A percentile compares a stretch with the other conserved stretches of the same genome.
Evolutionary conservation across 805 yeast species (phyloP).

Genomic region (Debaryomyces hansenii): DNA sequence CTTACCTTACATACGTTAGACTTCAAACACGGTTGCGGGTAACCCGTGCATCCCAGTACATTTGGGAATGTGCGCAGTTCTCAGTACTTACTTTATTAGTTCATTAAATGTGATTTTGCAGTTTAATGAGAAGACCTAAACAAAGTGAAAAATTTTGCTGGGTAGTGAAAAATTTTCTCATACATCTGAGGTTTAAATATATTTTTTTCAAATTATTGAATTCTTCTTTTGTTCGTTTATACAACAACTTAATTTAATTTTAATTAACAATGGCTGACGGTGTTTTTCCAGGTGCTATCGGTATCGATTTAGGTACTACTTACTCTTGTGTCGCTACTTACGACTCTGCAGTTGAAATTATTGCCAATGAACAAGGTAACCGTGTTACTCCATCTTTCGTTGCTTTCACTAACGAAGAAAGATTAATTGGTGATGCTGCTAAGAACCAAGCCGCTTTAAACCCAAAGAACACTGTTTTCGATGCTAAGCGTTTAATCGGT

Average conservation of each 20-base stretch:
- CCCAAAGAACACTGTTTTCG: slow-evolving; percentile 51
- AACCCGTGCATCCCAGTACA: slow-evolving; percentile 3
- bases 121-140: slow-evolving; percentile 1
- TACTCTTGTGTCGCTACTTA: slow-evolving; percentile 53
- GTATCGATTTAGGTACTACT: slow-evolving; percentile 54
- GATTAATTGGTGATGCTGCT: slow-evolving; percentile 54
- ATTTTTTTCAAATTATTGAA: slow-evolving; percentile 2
- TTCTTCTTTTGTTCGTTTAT: slow-evolving; percentile 6
- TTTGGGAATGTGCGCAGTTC: slow-evolving; percentile 5
- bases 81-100: slow-evolving; percentile 2
- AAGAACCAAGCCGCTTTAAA: slow-evolving; percentile 52
- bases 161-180: slow-evolving; percentile 10
- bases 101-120: not conserved
- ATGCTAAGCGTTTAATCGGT: slow-evolving; percentile 56
- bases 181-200: not conserved
- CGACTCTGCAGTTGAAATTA: slow-evolving; percentile 50
- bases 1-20: not conserved
- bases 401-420: slow-evolving; percentile 49
- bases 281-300: slow-evolving; percentile 91
- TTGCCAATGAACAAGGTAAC: slow-evolving; percentile 54
- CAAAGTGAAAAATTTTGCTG: slow-evolving; percentile 10
- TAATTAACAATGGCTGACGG: slow-evolving; percentile 81
- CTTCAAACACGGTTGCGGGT: slow-evolving; percentile 2
- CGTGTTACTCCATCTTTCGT: slow-evolving; percentile 53
- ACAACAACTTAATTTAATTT: slow-evolving; percentile 4